These are phyloP conservation scores for Trametes polyzona DNA, from an alignment of 1,284 basidiomycete species.

Conservation along the genomic window DNA sequence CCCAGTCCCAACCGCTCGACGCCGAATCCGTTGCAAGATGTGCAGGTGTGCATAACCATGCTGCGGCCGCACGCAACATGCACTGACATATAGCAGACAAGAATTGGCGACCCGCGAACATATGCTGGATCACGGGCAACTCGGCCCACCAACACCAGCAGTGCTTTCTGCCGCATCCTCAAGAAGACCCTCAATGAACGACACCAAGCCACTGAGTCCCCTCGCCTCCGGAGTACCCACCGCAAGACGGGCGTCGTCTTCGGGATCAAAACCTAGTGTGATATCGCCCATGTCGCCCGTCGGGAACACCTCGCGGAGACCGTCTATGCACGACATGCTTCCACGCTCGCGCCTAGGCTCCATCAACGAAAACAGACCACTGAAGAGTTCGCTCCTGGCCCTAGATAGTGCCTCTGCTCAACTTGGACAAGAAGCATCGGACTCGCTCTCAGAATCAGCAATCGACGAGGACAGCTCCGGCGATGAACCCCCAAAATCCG, in stretches of 20 bases:
- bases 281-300: slow-evolving; percentile 21
- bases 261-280: slow-evolving; percentile 11
- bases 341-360: slow-evolving; percentile 33
- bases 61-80: too few species aligned
- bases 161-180: slow-evolving; percentile 53
- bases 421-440: slow-evolving; percentile 40
- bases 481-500: slow-evolving; percentile 33
- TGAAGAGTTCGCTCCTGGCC: slow-evolving; percentile 28
- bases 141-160: slow-evolving; percentile 66
- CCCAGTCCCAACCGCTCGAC: slow-evolving; percentile 63
- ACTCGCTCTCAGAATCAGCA: slow-evolving; percentile 47
- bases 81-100: slow-evolving; percentile 48
- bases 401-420: slow-evolving; percentile 30
- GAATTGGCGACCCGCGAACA: slow-evolving; percentile 89
- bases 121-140: slow-evolving; percentile 88
- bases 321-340: slow-evolving; percentile 21
- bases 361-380: slow-evolving; percentile 26
- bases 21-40: slow-evolving; percentile 88
- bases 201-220: slow-evolving; percentile 24
- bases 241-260: slow-evolving; percentile 13
- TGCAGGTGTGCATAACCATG: slow-evolving; percentile 62
- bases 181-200: slow-evolving; percentile 46
- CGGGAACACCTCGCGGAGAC: slow-evolving; percentile 28
- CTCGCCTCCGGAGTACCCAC: slow-evolving; percentile 13
- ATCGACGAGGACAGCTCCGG: slow-evolving; percentile 43